phyloP scores from a whole-genome alignment of 345 rosid species.

The Salix arbutifolia region DNA sequence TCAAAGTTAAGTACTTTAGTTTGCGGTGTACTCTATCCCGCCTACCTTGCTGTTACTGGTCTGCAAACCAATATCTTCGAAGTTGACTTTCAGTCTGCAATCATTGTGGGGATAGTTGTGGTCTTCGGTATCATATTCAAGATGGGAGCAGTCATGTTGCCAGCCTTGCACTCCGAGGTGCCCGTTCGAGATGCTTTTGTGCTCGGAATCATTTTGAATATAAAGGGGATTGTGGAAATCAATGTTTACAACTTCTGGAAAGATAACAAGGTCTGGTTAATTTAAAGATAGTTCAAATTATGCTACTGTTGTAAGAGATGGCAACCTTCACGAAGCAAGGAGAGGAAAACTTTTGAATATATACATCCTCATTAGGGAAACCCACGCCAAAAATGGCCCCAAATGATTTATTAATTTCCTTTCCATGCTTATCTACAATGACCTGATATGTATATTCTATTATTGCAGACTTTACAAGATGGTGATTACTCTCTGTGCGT shows the following conservation, averaged over 20 bases:
- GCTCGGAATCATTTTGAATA: slow-evolving; percentile 3
- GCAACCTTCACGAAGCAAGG: too few species aligned
- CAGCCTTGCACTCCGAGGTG: background rate
- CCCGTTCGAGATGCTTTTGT: background rate
- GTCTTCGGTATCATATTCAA: background rate
- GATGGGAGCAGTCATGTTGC: background rate
- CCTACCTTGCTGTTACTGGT: slow-evolving; percentile 9
- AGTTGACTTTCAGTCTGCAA: background rate
- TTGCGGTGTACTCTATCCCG: slow-evolving; percentile 6
- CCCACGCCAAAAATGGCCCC: too few species aligned
- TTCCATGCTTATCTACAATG: background rate
- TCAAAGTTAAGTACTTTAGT: background rate
- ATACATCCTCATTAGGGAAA: too few species aligned
- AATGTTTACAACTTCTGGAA: slow-evolving; percentile 8
- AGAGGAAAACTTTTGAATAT: too few species aligned
- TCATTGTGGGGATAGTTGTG: background rate
- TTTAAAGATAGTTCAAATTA: too few species aligned
- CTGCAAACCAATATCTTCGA: background rate
- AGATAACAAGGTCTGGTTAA: background rate
- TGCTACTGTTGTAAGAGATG: too few species aligned
- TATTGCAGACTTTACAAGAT: background rate
- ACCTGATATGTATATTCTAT: background rate
- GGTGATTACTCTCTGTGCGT: slow-evolving; percentile 1
- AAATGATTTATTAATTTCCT: too few species aligned
- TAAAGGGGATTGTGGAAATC: slow-evolving; percentile 6